Conservation (phyloP, 192 early-diverging fungal genomes). For the Rhizophlyctis rosea region DNA sequence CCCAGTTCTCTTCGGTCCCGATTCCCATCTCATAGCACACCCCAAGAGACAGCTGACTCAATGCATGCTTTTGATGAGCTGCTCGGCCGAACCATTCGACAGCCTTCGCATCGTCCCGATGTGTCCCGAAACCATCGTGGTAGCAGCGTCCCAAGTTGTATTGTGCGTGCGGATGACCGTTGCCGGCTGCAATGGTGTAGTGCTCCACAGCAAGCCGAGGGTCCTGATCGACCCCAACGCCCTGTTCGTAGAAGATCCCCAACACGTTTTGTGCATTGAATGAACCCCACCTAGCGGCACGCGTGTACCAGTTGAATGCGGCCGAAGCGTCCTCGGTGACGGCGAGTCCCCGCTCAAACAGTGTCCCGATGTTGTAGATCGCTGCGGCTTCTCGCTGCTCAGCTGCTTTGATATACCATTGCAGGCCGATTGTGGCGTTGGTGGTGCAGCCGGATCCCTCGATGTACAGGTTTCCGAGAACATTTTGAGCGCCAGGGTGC, state of each 20-base stretch:
- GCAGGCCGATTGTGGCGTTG: conserved; percentile 57
- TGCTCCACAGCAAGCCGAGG: conserved; percentile 35
- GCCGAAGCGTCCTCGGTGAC: conserved; percentile 34
- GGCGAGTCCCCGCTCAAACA: conserved; percentile 50
- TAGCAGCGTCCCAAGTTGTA: conserved; percentile 54
- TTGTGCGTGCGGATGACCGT: conserved; percentile 52
- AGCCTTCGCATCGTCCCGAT: conserved; percentile 36
- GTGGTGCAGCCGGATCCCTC: conserved; percentile 66
- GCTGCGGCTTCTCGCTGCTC: conserved; percentile 47
- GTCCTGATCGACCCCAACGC: conserved; percentile 29
- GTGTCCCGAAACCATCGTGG: conserved; percentile 51
- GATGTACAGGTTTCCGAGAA: conserved; percentile 71
- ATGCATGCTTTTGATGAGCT: conserved; percentile 40
- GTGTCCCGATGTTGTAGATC: conserved; percentile 57
- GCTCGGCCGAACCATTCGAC: conserved; percentile 44
- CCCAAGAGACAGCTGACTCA: conserved; percentile 57
- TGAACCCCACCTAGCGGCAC: conserved; percentile 40
- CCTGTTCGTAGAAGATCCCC: conserved; percentile 53
- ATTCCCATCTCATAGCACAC: conserved; percentile 77
- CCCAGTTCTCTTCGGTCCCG: conserved; percentile 53
- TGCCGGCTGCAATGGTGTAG: conserved; percentile 41
- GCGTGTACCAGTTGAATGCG: conserved; percentile 48
- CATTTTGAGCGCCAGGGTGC: conserved; percentile 47
- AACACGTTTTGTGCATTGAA: conserved; percentile 50
- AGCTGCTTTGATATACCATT: conserved; percentile 53